A percentile compares a stretch with the other conserved stretches of the same genome.
phyloP scores from a whole-genome alignment of 768 basidiomycete species.

The Lentinula sp. region DNA sequence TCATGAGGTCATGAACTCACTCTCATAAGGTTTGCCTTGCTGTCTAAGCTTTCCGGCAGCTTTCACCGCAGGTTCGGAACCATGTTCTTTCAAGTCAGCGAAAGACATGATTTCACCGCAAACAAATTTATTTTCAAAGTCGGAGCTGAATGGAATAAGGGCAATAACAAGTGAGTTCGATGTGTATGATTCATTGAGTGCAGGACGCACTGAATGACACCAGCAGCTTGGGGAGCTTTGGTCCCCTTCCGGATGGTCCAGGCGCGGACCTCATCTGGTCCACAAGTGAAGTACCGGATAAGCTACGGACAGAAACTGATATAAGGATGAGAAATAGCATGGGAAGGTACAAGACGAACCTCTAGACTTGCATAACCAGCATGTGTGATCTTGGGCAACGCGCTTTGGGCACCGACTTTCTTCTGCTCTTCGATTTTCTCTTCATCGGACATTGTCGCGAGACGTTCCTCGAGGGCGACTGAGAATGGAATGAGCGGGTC shows the following conservation, averaged over 20 bases:
- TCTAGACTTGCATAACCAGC: constrained; percentile 88
- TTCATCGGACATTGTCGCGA: constrained; percentile 56
- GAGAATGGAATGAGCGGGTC: constrained; percentile 96
- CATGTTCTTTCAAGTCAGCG: constrained; percentile 85
- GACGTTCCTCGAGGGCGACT: constrained; percentile 89
- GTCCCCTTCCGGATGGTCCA: constrained; percentile 96
- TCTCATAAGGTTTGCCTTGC: constrained; percentile 96
- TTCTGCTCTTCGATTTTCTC: constrained; percentile 78
- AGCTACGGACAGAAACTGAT: constrained; percentile 40
- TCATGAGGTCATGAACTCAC: constrained; percentile 40
- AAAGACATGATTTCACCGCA: constrained; percentile 97
- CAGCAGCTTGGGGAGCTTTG: constrained; percentile 95
- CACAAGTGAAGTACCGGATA: constrained; percentile 96
- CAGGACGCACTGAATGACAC: constrained; percentile 84
- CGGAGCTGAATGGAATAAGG: constrained; percentile 47
- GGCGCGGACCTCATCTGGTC: constrained; percentile 93
- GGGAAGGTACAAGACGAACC: constrained; percentile 32
- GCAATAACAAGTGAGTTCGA: not conserved
- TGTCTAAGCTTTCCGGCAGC: constrained; percentile 92
- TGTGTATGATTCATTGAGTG: not conserved
- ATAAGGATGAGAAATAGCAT: not conserved
- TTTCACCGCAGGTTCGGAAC: constrained; percentile 87
- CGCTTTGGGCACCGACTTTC: constrained; percentile 65
- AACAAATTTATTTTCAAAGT: constrained; percentile 97
- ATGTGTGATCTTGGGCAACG: constrained; percentile 90